These are phyloP conservation scores for Cardamine chenopodiifolia DNA, from an alignment of 345 rosid species.

Conservation along the genomic window DNA sequence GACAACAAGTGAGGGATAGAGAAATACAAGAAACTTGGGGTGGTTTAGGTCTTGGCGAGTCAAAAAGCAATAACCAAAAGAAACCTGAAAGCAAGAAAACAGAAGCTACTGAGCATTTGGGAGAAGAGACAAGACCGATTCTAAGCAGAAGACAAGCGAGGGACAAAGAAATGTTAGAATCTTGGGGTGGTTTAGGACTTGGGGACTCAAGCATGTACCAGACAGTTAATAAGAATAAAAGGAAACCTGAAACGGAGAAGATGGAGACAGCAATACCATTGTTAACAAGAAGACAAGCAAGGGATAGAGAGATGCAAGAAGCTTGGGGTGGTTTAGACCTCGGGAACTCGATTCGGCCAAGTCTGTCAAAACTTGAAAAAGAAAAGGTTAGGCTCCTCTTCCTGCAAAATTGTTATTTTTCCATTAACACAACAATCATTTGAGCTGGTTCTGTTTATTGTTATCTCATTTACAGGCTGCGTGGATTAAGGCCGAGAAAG, in stretches of 20 bases:
- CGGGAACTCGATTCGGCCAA: slow-evolving; percentile 70
- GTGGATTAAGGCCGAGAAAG: slow-evolving; percentile 90
- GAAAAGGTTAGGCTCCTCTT: slow-evolving; percentile 64
- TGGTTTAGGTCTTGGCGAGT: slow-evolving; percentile 76
- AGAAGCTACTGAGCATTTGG: slow-evolving; percentile 38
- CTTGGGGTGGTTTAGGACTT: slow-evolving; percentile 91
- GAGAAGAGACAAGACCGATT: slow-evolving; percentile 36
- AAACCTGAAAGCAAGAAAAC: slow-evolving; percentile 68
- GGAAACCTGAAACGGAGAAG: slow-evolving; percentile 71
- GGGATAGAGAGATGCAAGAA: slow-evolving; percentile 81
- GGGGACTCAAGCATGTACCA: slow-evolving; percentile 52
- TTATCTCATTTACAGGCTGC: slow-evolving; percentile 58
- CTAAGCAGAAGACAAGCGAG: slow-evolving; percentile 62
- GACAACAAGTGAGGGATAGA: slow-evolving; percentile 63
- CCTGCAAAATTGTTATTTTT: not conserved
- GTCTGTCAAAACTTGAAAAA: slow-evolving; percentile 73
- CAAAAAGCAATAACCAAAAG: slow-evolving; percentile 53
- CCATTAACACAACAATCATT: not conserved
- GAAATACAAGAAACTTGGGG: slow-evolving; percentile 91
- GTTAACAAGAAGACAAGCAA: slow-evolving; percentile 53
- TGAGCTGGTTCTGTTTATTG: slow-evolving; percentile 2
- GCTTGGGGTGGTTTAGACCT: slow-evolving; percentile 92
- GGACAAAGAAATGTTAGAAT: slow-evolving; percentile 77
- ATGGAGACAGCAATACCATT: slow-evolving; percentile 30
- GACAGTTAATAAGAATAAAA: slow-evolving; percentile 27